These are phyloP conservation scores for Fusarium multiceps DNA, from an alignment of 2,329 filamentous ascomycete species.

Conservation along the genomic window DNA sequence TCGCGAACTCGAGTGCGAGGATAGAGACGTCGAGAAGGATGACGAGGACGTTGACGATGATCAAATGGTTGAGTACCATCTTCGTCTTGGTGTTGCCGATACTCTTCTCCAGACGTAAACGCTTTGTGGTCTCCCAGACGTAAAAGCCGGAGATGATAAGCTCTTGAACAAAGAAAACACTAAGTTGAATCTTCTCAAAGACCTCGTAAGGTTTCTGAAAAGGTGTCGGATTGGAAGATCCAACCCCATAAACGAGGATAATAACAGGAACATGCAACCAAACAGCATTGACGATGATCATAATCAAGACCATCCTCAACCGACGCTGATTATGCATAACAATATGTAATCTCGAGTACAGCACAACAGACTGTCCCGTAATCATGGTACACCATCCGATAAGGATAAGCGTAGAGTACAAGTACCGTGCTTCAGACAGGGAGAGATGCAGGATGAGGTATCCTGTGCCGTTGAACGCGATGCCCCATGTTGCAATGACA, in stretches of 20 bases:
- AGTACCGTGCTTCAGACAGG: conserved; percentile 14
- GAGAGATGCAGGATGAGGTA: conserved; percentile 57
- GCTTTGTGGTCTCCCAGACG: conserved; percentile 62
- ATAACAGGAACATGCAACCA: conserved; percentile 65
- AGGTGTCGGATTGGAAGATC: conserved; percentile 45
- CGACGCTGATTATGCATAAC: conserved; percentile 62
- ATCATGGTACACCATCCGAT: conserved; percentile 61
- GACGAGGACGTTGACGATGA: conserved; percentile 57
- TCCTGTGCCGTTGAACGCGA: conserved; percentile 54
- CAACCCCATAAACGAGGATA: conserved; percentile 65
- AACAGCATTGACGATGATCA: conserved; percentile 67
- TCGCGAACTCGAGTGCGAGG: conserved; percentile 53
- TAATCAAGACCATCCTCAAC: conserved; percentile 62
- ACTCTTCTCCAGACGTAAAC: conserved; percentile 57
- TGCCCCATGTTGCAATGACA: conserved; percentile 48
- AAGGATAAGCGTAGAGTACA: conserved; percentile 46
- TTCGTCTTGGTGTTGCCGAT: conserved; percentile 30
- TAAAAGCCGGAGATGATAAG: conserved; percentile 64
- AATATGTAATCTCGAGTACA: conserved; percentile 72
- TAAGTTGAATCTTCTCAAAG: conserved; percentile 66
- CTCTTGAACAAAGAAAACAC: conserved; percentile 66
- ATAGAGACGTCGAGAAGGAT: conserved; percentile 53
- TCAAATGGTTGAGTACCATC: conserved; percentile 50
- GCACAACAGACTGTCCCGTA: conserved; percentile 69
- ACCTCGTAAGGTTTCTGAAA: conserved; percentile 53